Base-by-base conservation (phyloP, 2,329 filamentous ascomycete species). In the Aspergillus sp. region DNA sequence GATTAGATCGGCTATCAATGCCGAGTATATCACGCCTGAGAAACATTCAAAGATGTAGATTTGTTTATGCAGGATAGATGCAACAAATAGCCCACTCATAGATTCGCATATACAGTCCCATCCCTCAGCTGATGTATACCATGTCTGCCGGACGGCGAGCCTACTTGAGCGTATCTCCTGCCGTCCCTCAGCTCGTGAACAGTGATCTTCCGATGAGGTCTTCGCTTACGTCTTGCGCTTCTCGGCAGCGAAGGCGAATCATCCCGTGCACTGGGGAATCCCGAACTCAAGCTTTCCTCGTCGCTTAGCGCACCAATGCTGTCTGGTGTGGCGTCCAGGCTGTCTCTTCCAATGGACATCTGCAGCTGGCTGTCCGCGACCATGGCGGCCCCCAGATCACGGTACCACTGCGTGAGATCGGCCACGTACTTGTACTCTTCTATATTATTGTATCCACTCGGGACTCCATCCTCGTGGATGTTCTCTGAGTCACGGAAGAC, bases 1-100 rank as follows among this genome's bases (percentile, higher is more conserved):
- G 52, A 78, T 98, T 47, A 71, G 68, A 32, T 85, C 86, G 1
- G 86, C 94, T 10, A 74, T 80, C 1, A 75, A 78, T 31, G 53
- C 52, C 33, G 86, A 86, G 0, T 91, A 83, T 55, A 64, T 83
- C 38, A 69, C 68, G 8, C 67, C 65, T 2, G 61, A 38, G 10
- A 80, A 75, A 57, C 73, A 73, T 7, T 74, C 58, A 30, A 62
- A 55, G 48, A 60, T 59, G 42, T 64, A 48, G 41, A 26, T 29
- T 26, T 11, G n/a, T 12, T 24, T 29, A 29, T 19, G 25, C 15
- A 24, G 11, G 29, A 25, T n/a, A 30, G 28, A 30, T 30, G n/a
- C 15, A 3, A 15, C 6, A 6, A 19, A 31, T 19, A 31, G 12
- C 19, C 5, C 5, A 10, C 15, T 58, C 41, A 61, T 17, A 53